These are phyloP conservation scores for Epichloe aotearoae DNA, from an alignment of 2,329 filamentous ascomycete genomes.

Conservation along the genomic window DNA sequence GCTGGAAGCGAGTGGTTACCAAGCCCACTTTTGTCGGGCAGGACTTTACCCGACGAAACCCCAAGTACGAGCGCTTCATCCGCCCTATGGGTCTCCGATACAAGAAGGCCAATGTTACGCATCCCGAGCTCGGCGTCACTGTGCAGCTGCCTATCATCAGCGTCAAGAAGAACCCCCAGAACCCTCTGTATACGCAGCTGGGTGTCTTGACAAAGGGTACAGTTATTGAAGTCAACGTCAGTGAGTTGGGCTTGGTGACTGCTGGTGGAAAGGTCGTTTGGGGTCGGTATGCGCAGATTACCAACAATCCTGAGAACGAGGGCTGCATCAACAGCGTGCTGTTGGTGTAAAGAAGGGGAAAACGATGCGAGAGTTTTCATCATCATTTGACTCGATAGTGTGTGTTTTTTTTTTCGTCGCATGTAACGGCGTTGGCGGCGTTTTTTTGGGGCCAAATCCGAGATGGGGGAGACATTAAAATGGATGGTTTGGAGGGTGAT, in stretches of 20 bases:
- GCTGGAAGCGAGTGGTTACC: conserved; percentile 56
- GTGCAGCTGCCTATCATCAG: conserved; percentile 72
- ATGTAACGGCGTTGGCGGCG: conserved; percentile 17
- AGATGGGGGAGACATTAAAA: neutral
- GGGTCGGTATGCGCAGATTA: conserved; percentile 57
- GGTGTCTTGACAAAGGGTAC: conserved; percentile 79
- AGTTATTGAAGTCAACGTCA: conserved; percentile 79
- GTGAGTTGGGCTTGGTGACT: conserved; percentile 80
- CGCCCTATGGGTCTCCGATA: conserved; percentile 36
- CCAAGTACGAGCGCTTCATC: conserved; percentile 55
- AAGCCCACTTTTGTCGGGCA: conserved; percentile 64
- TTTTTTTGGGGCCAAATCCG: conserved; percentile 1
- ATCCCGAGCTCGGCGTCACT: conserved; percentile 73
- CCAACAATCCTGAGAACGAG: conserved; percentile 35
- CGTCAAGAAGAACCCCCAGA: conserved; percentile 59
- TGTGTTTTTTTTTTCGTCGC: conserved; percentile 7
- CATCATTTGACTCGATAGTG: neutral
- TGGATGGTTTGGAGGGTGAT: neutral
- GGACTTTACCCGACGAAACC: conserved; percentile 79
- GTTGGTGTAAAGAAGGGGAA: conserved; percentile 12
- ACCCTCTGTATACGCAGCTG: conserved; percentile 82
- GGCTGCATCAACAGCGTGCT: conserved; percentile 31
- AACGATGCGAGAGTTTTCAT: neutral
- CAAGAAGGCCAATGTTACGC: conserved; percentile 43
- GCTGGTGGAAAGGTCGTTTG: conserved; percentile 87